These are phyloP conservation scores for Sporothrix euskadiensis DNA, from an alignment of 2,329 filamentous ascomycete species.

Conservation along the genomic window DNA sequence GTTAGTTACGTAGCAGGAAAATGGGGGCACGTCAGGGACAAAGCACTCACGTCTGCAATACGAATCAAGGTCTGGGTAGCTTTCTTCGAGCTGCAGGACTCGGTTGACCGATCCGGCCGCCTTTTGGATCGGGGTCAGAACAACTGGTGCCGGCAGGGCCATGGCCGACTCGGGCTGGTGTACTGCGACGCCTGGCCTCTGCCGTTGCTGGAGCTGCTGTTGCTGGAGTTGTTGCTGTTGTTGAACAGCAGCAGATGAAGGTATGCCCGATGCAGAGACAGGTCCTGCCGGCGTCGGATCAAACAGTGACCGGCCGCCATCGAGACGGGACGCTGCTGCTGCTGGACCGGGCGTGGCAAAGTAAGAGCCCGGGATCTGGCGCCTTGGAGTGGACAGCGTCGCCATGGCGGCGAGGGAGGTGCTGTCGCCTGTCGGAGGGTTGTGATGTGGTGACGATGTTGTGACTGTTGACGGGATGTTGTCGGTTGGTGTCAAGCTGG, in stretches of 20 bases:
- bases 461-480: no score
- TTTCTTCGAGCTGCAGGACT: slow-evolving; percentile 71
- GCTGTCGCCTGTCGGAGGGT: slow-evolving; percentile 1
- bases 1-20: not conserved
- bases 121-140: slow-evolving; percentile 63
- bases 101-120: slow-evolving; percentile 82
- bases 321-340: slow-evolving; percentile 45
- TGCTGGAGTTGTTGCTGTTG: not conserved
- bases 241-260: not conserved
- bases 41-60: slow-evolving; percentile 77
- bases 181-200: not conserved
- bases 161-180: slow-evolving; percentile 40
- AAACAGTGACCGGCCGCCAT: slow-evolving; percentile 55
- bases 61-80: slow-evolving; percentile 84
- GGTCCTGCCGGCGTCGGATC: slow-evolving; percentile 34
- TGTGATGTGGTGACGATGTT: not conserved
- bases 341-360: slow-evolving; percentile 66
- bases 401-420: slow-evolving; percentile 44
- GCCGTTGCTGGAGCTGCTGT: not conserved
- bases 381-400: slow-evolving; percentile 63
- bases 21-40: not conserved
- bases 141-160: slow-evolving; percentile 46
- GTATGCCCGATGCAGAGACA: slow-evolving; percentile 2
- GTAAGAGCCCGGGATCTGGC: slow-evolving; percentile 73
- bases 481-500: not conserved